phyloP scores from a whole-genome alignment of 257 asterid genomes.

The Nicotiana tomentosiformis region DNA sequence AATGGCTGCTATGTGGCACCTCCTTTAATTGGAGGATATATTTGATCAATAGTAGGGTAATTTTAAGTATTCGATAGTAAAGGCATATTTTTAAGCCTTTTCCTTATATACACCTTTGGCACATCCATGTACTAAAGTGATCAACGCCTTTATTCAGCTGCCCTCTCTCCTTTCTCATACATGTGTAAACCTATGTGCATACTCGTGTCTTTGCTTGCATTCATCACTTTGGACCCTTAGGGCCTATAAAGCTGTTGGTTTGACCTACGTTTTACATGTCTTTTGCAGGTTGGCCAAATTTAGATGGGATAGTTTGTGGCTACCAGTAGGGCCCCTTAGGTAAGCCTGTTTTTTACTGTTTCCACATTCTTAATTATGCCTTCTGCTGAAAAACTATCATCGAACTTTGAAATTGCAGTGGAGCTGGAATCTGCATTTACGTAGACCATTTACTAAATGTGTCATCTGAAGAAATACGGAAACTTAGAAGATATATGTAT shows the following conservation, averaged over 20 bases:
- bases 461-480: constrained; percentile 77
- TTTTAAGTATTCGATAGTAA: too few relatives aligned
- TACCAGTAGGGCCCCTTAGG: constrained; percentile 82
- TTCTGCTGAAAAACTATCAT: constrained; percentile 12
- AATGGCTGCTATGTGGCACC: too few relatives aligned
- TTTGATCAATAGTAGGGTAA: too few relatives aligned
- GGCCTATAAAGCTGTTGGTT: not conserved
- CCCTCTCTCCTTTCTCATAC: too few relatives aligned
- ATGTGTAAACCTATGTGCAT: not conserved
- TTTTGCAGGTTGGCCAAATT: constrained; percentile 74
- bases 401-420: constrained; percentile 36
- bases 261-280: not conserved
- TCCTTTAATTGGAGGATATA: too few relatives aligned
- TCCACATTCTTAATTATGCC: not conserved
- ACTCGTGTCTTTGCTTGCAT: not conserved
- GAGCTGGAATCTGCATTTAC: constrained; percentile 65
- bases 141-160: not conserved
- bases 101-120: not conserved
- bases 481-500: constrained; percentile 85
- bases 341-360: constrained; percentile 11
- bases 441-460: constrained; percentile 64
- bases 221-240: not conserved
- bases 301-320: constrained; percentile 85
- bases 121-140: not conserved
- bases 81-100: too few relatives aligned